Percentiles rank a stretch among this genome's conserved stretches.
Conservation (phyloP, 495 filamentous ascomycete genomes). For the Haplographium delicatum region DNA sequence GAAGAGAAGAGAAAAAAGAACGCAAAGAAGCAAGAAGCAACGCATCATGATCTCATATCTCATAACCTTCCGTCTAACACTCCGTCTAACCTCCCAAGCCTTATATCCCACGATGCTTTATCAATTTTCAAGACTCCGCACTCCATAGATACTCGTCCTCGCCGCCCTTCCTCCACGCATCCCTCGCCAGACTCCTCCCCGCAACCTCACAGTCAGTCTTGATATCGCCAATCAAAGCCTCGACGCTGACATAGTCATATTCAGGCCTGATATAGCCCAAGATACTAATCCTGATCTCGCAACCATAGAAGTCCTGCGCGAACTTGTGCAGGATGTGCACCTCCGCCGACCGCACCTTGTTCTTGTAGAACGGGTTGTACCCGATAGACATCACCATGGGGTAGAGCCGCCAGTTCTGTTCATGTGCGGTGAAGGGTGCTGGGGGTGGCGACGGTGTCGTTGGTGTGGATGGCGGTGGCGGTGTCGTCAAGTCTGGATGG, state of each 20-base stretch:
- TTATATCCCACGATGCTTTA: background rate
- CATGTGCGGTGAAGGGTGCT: background rate
- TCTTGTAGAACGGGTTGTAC: constrained; percentile 95
- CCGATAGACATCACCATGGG: constrained; percentile 93
- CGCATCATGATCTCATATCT: background rate
- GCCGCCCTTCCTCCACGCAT: constrained; percentile 52
- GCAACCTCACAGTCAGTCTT: constrained; percentile 82
- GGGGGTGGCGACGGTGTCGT: background rate
- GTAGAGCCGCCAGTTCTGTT: constrained; percentile 47
- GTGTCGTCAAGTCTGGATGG: constrained; percentile 32
- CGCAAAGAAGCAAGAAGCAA: background rate
- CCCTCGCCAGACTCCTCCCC: constrained; percentile 61
- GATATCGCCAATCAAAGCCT: constrained; percentile 84
- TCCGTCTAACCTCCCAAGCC: background rate
- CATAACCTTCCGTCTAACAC: background rate
- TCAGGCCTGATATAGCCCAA: constrained; percentile 87
- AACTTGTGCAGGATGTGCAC: constrained; percentile 83
- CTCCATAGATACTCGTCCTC: constrained; percentile 37
- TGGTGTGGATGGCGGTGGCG: background rate
- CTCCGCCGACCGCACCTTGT: constrained; percentile 75
- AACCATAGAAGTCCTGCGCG: constrained; percentile 76
- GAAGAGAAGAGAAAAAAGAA: no score
- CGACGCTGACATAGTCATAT: constrained; percentile 77
- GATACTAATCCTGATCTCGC: constrained; percentile 69
- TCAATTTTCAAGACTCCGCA: constrained; percentile 6